Base-by-base conservation (phyloP, 2,329 filamentous ascomycete species). In the Alternaria novae-zelandiae region DNA sequence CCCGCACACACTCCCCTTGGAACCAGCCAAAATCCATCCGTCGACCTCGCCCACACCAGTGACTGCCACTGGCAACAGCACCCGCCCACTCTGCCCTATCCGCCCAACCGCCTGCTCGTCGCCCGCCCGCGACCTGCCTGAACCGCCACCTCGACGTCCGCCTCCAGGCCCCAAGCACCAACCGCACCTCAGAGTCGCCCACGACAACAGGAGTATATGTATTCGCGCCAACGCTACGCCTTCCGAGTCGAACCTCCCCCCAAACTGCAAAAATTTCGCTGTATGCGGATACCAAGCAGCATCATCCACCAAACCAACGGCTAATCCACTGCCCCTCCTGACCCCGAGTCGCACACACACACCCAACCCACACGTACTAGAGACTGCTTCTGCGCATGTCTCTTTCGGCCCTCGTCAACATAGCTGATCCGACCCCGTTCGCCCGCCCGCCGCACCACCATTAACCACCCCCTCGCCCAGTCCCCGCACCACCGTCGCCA, bases 251-350 rank as follows among this genome's bases (percentile, higher is more conserved):
- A 91, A 86, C 90, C 90, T 88, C 93, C 93, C 87, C 89, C 93
- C 87, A 93, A 93, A 92, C 93, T 96, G 92, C 93, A 94, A 89
- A 87, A 91, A 88, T 96, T 96, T 92, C 93, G 93, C 89, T 94
- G 92, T 91, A 88, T 90, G 90, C 90, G 92, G 88, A 96, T 92
- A 90, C 92, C 90, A 87, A 93, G 92, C 91, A 94, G 91, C 87
- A 89, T 89, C 83, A 89, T 94, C 84, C 91, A 93, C 84, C 91
- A 89, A 85, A 94, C 92, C 79, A 95, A 96, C 92, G 95, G 94
- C 88, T 97, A 94, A 94, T 85, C 84, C 71, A 64, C 67, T 71
- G 78, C 75, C 70, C 58, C 47, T 59, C 55, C 13, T 66, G 71
- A 71, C 72, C 65, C 30, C 84, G 80, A 81, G 81, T 79, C 70